Evolutionary conservation across 1,139 yeast species (phyloP).

Genomic region (Suhomyces maxii): DNA sequence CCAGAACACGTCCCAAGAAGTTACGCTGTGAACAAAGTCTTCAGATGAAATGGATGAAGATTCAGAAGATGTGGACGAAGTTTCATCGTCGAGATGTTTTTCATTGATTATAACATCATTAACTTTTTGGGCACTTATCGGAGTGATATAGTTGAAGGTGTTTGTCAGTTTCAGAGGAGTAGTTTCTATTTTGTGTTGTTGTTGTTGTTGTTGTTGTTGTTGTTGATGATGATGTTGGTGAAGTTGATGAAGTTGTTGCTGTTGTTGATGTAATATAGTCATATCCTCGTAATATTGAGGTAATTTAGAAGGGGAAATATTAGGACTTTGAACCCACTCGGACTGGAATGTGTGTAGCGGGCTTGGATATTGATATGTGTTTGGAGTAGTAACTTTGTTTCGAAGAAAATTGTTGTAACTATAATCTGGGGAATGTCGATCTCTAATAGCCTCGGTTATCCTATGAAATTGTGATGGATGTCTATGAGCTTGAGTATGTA

Average conservation of each 20-base stretch:
- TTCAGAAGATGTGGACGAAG: slow-evolving; percentile 8
- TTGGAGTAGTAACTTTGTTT: not conserved
- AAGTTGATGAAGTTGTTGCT: slow-evolving; percentile 2
- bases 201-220: not conserved
- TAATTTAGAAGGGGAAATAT: slow-evolving; percentile 25
- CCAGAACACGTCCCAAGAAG: slow-evolving; percentile 47
- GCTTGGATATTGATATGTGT: slow-evolving; percentile 7
- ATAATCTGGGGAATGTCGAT: not conserved
- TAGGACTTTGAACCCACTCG: slow-evolving; percentile 40
- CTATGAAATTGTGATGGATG: not conserved
- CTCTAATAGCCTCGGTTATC: not conserved
- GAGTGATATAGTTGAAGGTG: slow-evolving; percentile 24
- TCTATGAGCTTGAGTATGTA: not conserved
- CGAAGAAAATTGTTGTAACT: not conserved
- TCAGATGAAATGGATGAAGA: not conserved
- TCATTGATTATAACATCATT: slow-evolving; percentile 7
- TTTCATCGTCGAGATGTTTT: slow-evolving; percentile 8
- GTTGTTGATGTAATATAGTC: slow-evolving; percentile 3
- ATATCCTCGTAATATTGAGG: slow-evolving; percentile 6
- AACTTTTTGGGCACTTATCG: slow-evolving; percentile 21
- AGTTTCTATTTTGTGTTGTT: slow-evolving; percentile 14
- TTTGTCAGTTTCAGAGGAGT: slow-evolving; percentile 24
- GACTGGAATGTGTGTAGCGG: slow-evolving; percentile 23
- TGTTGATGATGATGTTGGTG: not conserved
- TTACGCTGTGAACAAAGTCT: slow-evolving; percentile 1